Percentiles rank a stretch among this genome's conserved stretches.
Conservation (phyloP, 345 rosid species). For the Isatis tinctoria region DNA sequence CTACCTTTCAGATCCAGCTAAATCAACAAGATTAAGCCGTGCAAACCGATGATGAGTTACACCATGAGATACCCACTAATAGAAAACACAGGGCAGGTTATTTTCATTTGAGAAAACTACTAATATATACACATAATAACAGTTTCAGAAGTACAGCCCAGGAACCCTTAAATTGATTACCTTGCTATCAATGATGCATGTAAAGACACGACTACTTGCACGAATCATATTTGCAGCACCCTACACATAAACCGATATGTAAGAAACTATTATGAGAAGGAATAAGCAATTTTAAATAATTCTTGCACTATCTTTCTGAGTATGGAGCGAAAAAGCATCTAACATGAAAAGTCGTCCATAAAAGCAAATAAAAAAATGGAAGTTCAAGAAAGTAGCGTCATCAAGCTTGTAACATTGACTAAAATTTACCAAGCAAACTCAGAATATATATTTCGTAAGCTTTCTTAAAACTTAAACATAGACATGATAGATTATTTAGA, state of each 20-base stretch:
- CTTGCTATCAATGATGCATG: constrained; percentile 93
- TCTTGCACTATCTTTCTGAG: neutral
- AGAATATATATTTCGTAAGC: neutral
- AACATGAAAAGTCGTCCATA: neutral
- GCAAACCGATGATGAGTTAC: constrained; percentile 96
- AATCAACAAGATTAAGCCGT: no score
- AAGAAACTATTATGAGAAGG: neutral
- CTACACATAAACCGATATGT: constrained; percentile 35
- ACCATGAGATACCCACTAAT: constrained; percentile 96
- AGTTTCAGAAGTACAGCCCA: neutral
- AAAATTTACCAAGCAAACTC: neutral
- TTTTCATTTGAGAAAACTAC: neutral
- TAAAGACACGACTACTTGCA: constrained; percentile 98
- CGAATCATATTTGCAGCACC: constrained; percentile 97
- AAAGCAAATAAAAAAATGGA: neutral
- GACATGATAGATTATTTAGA: neutral
- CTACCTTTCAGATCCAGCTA: constrained; percentile 99
- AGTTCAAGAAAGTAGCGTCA: neutral
- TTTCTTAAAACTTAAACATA: neutral
- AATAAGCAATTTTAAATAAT: neutral
- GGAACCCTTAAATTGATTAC: constrained; percentile 34
- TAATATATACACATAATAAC: neutral
- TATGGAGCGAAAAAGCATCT: neutral
- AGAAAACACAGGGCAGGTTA: constrained; percentile 7
- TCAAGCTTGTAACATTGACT: neutral